Conservation (phyloP, 2,329 filamentous ascomycete genomes). For the Epichloe scottii region DNA sequence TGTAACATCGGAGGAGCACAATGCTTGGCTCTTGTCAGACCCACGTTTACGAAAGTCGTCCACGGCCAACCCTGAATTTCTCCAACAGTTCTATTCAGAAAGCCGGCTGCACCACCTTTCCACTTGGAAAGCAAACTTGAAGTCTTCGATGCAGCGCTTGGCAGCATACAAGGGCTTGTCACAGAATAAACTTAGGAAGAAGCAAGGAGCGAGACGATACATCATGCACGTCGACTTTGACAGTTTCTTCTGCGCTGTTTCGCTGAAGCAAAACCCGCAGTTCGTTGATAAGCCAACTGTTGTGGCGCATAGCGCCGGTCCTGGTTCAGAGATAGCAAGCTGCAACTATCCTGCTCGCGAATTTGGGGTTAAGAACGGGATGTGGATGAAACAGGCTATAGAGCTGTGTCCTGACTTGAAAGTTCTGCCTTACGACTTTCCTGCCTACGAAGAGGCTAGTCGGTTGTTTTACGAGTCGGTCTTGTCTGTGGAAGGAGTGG, state of each 20-base stretch:
- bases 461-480: constrained; percentile 77
- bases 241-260: constrained; percentile 95
- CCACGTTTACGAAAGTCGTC: constrained; percentile 80
- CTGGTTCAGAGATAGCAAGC: constrained; percentile 88
- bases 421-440: constrained; percentile 90
- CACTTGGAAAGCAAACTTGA: constrained; percentile 91
- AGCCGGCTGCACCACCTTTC: constrained; percentile 91
- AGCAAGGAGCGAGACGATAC: constrained; percentile 59
- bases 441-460: constrained; percentile 87
- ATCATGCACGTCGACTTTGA: constrained; percentile 96
- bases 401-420: constrained; percentile 77
- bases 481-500: constrained; percentile 62
- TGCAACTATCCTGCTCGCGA: constrained; percentile 88
- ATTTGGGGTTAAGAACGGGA: constrained; percentile 88
- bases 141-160: constrained; percentile 72
- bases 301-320: constrained; percentile 76
- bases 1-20: constrained; percentile 86
- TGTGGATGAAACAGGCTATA: constrained; percentile 95
- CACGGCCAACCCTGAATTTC: constrained; percentile 82
- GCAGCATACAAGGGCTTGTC: constrained; percentile 53
- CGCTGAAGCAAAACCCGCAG: constrained; percentile 63
- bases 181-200: constrained; percentile 33
- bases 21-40: constrained; percentile 70
- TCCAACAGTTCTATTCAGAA: constrained; percentile 90
- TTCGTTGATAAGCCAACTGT: constrained; percentile 68